A percentile compares a stretch with the other conserved stretches of the same genome.
These are phyloP conservation scores for Oryza rufipogon DNA, from an alignment of 176 grass and related monocot genomes.

Conservation along the genomic window DNA sequence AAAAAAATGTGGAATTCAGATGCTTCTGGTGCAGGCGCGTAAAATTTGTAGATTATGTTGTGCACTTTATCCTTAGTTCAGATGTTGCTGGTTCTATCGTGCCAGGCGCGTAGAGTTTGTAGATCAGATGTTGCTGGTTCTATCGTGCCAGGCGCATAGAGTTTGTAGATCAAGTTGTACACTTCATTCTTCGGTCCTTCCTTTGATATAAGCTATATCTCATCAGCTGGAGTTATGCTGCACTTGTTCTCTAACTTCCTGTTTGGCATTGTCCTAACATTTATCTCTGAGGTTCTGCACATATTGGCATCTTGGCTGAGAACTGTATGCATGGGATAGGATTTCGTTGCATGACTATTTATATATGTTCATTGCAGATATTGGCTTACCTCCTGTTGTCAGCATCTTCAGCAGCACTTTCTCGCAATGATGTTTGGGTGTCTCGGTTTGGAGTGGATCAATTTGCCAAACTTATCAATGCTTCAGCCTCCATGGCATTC, in stretches of 20 bases:
- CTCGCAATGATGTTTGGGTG: conserved; percentile 72
- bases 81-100: not conserved
- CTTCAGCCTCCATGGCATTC: conserved; percentile 68
- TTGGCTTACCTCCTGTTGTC: conserved; percentile 83
- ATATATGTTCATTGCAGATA: conserved; percentile 45
- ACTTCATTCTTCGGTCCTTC: not conserved
- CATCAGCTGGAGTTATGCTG: not conserved
- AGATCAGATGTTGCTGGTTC: not conserved
- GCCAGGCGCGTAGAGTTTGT: too few species aligned
- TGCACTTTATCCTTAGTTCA: not conserved
- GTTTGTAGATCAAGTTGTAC: not conserved
- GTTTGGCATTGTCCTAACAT: not conserved
- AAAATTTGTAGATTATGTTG: not conserved
- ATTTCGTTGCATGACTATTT: not conserved
- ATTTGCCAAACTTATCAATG: conserved; percentile 68
- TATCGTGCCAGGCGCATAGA: not conserved
- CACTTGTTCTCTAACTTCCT: not conserved
- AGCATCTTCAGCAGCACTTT: conserved; percentile 73
- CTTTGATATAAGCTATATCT: not conserved
- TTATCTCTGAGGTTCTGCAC: not conserved
- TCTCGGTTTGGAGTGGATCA: conserved; percentile 76
- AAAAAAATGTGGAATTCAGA: not conserved
- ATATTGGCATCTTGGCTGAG: not conserved
- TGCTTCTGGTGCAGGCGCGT: not conserved
- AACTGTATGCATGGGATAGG: not conserved